Evolutionary conservation across 768 basidiomycete genomes (phyloP).

Genomic region (Hygrophorus pudorinus): DNA sequence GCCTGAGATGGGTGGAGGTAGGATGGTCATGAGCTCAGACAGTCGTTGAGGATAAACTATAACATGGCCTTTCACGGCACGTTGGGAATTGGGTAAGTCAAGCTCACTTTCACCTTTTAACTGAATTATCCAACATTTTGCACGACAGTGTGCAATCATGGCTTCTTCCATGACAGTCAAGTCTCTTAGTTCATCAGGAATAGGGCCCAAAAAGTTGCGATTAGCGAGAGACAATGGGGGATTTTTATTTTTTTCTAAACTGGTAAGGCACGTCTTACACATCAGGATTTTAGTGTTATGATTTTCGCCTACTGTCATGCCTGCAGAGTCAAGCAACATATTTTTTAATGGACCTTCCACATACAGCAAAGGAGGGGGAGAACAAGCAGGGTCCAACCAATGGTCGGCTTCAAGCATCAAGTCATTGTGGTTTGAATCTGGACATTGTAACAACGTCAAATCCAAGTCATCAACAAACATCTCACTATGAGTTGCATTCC

Average conservation of each 20-base stretch:
- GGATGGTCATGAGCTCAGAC: constrained; percentile 13
- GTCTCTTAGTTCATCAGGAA: constrained; percentile 23
- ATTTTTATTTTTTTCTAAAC: constrained; percentile 8
- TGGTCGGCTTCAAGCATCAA: neutral
- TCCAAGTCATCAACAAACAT: neutral
- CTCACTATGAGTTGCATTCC: neutral
- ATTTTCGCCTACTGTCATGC: neutral
- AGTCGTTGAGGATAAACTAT: constrained; percentile 32
- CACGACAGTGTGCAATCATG: constrained; percentile 27
- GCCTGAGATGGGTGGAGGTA: constrained; percentile 28
- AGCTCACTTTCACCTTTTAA: constrained; percentile 16
- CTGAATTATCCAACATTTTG: constrained; percentile 28
- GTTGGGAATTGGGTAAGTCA: constrained; percentile 14
- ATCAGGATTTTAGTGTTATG: constrained; percentile 5
- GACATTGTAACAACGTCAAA: neutral
- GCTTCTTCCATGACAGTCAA: too few relatives aligned
- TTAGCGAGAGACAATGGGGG: constrained; percentile 24
- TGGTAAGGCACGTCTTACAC: constrained; percentile 15
- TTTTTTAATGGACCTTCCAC: neutral
- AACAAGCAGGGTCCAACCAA: constrained; percentile 1
- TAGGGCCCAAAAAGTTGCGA: constrained; percentile 17
- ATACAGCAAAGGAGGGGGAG: neutral
- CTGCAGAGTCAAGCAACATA: constrained; percentile 5
- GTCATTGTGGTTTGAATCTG: neutral
- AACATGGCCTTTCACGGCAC: constrained; percentile 27